Evolutionary conservation across 2,329 filamentous ascomycete species (phyloP).

Genomic region (Chaetomium olivaceum): DNA sequence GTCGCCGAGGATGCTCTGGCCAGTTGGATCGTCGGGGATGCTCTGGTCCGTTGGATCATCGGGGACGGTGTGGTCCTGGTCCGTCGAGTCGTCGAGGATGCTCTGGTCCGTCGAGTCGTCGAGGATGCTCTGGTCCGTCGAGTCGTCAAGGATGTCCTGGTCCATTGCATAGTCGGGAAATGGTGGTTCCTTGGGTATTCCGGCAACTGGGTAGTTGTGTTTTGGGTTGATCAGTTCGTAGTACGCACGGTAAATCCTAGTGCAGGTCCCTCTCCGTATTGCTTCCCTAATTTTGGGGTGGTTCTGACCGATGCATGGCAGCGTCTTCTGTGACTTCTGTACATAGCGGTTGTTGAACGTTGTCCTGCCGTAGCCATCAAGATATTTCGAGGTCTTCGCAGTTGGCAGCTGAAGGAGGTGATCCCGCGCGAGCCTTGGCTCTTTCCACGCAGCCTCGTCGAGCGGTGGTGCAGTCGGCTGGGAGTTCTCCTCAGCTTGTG

Average conservation of each 20-base stretch:
- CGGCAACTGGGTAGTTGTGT: conserved; percentile 30
- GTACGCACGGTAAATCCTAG: conserved; percentile 7
- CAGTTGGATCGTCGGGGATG: too few relatives aligned
- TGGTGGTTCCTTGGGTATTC: conserved; percentile 7
- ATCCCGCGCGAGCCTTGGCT: neutral
- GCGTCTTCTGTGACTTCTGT: neutral
- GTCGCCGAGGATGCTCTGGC: neutral
- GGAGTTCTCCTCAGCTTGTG: neutral
- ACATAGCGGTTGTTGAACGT: conserved; percentile 20
- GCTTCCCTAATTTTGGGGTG: conserved; percentile 26
- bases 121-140: too few relatives aligned
- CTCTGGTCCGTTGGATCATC: too few relatives aligned
- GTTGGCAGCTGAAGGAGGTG: conserved; percentile 2
- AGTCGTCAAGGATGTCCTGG: too few relatives aligned
- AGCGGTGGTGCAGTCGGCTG: neutral
- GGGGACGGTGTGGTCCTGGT: too few relatives aligned
- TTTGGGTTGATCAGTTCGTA: conserved; percentile 16
- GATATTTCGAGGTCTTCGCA: neutral
- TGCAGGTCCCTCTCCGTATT: neutral
- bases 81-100: too few relatives aligned
- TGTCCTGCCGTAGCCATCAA: neutral
- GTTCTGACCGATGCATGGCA: conserved; percentile 1
- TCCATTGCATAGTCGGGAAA: neutral
- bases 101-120: too few relatives aligned
- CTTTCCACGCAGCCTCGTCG: neutral